These are phyloP conservation scores for Tuctoria greenei DNA, from an alignment of 176 grass and related monocot species.

Conservation along the genomic window DNA sequence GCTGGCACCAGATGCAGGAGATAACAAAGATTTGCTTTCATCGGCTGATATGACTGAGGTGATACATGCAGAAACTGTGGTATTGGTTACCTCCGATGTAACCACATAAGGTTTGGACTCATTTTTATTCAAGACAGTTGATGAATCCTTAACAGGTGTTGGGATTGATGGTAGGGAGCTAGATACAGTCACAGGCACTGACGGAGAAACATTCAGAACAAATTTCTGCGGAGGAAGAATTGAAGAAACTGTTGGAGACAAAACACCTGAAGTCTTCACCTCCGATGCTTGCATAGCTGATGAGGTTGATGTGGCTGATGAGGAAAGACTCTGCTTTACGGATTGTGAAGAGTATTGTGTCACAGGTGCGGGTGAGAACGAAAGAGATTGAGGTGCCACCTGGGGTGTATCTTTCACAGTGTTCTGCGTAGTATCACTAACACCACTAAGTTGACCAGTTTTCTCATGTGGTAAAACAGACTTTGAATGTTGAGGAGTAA, in stretches of 20 bases:
- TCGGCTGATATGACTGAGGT: conserved; percentile 26
- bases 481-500: conserved; percentile 39
- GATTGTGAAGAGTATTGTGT: conserved; percentile 23
- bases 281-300: conserved; percentile 35
- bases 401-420: conserved; percentile 37
- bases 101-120: conserved; percentile 44
- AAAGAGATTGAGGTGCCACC: conserved; percentile 23
- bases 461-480: conserved; percentile 32
- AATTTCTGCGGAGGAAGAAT: conserved; percentile 30
- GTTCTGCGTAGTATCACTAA: conserved; percentile 23
- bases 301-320: conserved; percentile 26
- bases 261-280: conserved; percentile 27
- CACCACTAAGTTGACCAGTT: conserved; percentile 31
- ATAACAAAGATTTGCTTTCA: conserved; percentile 29
- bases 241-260: conserved; percentile 34
- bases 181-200: conserved; percentile 32
- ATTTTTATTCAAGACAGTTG: conserved; percentile 34
- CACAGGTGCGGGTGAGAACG: conserved; percentile 22
- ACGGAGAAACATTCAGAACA: conserved; percentile 32
- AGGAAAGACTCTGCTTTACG: conserved; percentile 22
- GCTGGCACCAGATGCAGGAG: conserved; percentile 10
- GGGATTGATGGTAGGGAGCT: conserved; percentile 41
- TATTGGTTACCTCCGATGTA: conserved; percentile 45
- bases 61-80: conserved; percentile 30
- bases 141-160: conserved; percentile 34